Conservation (phyloP, 139 green algal species). For the Tetraselmis striata region DNA sequence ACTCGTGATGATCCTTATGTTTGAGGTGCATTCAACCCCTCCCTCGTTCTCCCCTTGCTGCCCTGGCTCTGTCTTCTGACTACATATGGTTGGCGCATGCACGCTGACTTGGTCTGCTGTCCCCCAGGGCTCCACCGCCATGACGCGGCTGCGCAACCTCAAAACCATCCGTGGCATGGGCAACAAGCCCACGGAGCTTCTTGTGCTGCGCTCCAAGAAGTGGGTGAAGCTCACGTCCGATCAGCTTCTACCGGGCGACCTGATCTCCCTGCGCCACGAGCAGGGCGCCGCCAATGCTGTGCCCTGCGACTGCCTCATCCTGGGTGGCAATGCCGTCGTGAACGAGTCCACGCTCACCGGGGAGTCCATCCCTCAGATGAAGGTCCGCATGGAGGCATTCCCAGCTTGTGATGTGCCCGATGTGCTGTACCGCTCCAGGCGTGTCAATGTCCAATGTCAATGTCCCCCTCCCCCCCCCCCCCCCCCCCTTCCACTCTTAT, state of each 20-base stretch:
- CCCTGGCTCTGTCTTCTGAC: too few species aligned
- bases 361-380: conserved; percentile 12
- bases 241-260: conserved; percentile 24
- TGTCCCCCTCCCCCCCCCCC: not conserved
- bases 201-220: not conserved
- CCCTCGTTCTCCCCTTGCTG: too few species aligned
- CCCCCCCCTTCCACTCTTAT: too few species aligned
- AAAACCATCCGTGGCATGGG: conserved; percentile 22
- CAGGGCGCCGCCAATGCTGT: conserved; percentile 4
- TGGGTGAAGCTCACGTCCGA: conserved; percentile 19
- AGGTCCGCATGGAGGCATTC: conserved; percentile 11
- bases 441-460: not conserved
- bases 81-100: too few species aligned
- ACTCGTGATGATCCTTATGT: not conserved
- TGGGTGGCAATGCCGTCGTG: conserved; percentile 20
- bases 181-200: not conserved
- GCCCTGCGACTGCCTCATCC: conserved; percentile 23
- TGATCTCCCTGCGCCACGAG: conserved; percentile 12
- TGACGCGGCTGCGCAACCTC: conserved; percentile 25
- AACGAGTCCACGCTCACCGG: conserved; percentile 28
- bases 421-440: conserved; percentile 15
- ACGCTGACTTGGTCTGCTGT: conserved; percentile 16
- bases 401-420: not conserved
- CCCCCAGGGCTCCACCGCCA: conserved; percentile 18
- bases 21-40: too few species aligned